Percentiles rank a stretch among this genome's conserved stretches.
Evolutionary conservation across 257 asterid genomes (phyloP).

Genomic region (Plantago elongata): DNA sequence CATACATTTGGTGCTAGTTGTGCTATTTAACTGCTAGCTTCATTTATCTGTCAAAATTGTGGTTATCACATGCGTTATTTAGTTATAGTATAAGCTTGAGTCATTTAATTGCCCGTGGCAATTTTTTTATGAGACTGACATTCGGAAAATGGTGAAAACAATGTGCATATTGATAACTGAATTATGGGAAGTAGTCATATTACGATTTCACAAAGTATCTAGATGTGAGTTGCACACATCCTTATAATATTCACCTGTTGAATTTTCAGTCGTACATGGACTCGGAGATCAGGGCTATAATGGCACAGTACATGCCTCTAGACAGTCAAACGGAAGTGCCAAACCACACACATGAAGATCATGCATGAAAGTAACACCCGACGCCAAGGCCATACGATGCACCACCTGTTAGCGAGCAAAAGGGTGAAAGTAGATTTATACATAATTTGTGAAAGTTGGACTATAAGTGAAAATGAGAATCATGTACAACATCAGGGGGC

Average conservation of each 20-base stretch:
- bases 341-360: conserved; percentile 45
- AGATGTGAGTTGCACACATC: neutral
- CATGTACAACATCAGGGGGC: conserved; percentile 19
- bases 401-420: neutral
- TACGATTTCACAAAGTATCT: too few relatives aligned
- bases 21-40: conserved; percentile 1
- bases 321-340: conserved; percentile 72
- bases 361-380: conserved; percentile 34
- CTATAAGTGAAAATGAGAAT: conserved; percentile 13
- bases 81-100: neutral
- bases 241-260: neutral
- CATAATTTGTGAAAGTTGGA: conserved; percentile 6
- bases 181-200: too few relatives aligned
- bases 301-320: conserved; percentile 91
- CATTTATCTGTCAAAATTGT: neutral
- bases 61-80: neutral
- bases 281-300: conserved; percentile 79
- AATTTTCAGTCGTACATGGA: conserved; percentile 73
- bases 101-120: too few relatives aligned
- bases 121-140: too few relatives aligned
- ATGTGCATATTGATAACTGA: too few relatives aligned
- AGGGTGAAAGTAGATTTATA: conserved; percentile 11
- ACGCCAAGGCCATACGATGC: neutral
- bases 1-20: neutral
- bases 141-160: too few relatives aligned